Conservation (phyloP, 768 basidiomycete genomes). For the Leucosporidium yakuticum region DNA sequence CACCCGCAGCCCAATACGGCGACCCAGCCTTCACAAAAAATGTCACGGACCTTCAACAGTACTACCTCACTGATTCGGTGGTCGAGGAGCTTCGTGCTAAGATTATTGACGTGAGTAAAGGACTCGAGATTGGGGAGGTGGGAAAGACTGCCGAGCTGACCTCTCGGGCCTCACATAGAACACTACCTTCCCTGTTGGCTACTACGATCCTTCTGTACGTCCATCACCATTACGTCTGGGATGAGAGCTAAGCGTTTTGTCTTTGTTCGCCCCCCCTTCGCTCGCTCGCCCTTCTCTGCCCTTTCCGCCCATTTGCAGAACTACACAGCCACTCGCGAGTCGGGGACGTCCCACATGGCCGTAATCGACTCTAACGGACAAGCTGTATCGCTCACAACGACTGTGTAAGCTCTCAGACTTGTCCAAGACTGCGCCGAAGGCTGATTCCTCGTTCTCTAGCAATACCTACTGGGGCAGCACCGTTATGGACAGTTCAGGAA, state of each 20-base stretch:
- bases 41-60: slow-evolving; percentile 43
- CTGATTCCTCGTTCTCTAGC: not conserved
- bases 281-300: no score
- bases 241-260: no score
- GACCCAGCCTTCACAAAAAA: slow-evolving; percentile 48
- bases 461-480: slow-evolving; percentile 15
- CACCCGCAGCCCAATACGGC: slow-evolving; percentile 37
- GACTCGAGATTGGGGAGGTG: no score
- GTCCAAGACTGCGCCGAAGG: slow-evolving; percentile 32
- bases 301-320: slow-evolving; percentile 2
- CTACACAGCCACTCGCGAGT: slow-evolving; percentile 41
- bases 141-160: no score
- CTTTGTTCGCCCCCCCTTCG: no score
- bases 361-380: slow-evolving; percentile 39
- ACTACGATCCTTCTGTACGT: slow-evolving; percentile 42
- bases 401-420: slow-evolving; percentile 25
- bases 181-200: slow-evolving; percentile 37
- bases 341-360: slow-evolving; percentile 46
- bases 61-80: slow-evolving; percentile 40
- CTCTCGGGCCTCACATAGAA: slow-evolving; percentile 25
- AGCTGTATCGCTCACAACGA: slow-evolving; percentile 41
- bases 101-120: slow-evolving; percentile 26
- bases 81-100: slow-evolving; percentile 39
- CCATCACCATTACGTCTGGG: no score
- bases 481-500: slow-evolving; percentile 37